These are phyloP conservation scores for Colletotrichum costaricense DNA, from an alignment of 2,329 filamentous ascomycete genomes.

Conservation along the genomic window DNA sequence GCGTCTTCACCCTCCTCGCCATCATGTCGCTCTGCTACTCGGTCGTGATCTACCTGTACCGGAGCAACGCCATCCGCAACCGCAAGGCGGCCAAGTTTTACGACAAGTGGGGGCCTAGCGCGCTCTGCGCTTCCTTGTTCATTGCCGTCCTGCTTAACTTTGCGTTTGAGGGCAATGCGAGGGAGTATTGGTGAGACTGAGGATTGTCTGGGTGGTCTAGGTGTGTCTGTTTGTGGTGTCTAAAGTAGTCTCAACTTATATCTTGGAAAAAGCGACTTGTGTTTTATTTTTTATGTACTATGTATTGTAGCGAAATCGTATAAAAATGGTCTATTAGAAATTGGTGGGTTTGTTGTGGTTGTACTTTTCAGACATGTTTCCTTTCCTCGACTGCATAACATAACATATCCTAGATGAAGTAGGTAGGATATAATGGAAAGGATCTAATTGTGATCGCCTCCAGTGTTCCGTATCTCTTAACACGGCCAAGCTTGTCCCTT, in stretches of 20 bases:
- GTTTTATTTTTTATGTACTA: not conserved
- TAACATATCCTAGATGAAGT: no score
- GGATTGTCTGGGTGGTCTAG: not conserved
- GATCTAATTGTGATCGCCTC: no score
- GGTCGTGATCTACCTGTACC: slow-evolving; percentile 86
- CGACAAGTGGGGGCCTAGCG: slow-evolving; percentile 85
- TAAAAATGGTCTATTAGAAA: not conserved
- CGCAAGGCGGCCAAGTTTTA: slow-evolving; percentile 91
- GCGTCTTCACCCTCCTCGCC: slow-evolving; percentile 85
- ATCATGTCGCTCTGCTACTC: slow-evolving; percentile 84
- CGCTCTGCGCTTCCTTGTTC: slow-evolving; percentile 80
- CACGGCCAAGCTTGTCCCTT: no score
- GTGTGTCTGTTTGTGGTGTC: not conserved
- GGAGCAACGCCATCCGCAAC: slow-evolving; percentile 85
- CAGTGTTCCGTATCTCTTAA: no score
- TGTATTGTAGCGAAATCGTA: not conserved
- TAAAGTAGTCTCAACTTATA: not conserved
- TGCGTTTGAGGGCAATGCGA: slow-evolving; percentile 76
- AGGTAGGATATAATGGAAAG: no score
- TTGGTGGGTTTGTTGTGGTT: not conserved
- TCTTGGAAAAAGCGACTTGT: not conserved
- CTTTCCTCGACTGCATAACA: no score
- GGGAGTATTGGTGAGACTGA: slow-evolving; percentile 59
- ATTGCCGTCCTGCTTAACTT: slow-evolving; percentile 83
- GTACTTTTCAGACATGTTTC: not conserved